These are phyloP conservation scores for Castanea crenata DNA, from an alignment of 306 rosid species.

Conservation along the genomic window DNA sequence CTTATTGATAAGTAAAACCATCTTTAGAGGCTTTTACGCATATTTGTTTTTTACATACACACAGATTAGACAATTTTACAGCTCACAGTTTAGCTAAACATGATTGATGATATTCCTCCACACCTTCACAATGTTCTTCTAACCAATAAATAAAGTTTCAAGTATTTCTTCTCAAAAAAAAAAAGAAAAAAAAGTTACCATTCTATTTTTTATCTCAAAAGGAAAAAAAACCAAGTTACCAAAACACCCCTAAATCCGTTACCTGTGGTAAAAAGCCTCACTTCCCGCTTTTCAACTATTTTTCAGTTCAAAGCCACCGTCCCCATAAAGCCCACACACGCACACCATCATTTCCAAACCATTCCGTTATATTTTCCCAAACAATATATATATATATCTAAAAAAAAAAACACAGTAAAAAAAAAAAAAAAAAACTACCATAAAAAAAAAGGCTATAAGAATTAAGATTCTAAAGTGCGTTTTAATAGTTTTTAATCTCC, in stretches of 20 bases:
- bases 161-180: too few species aligned
- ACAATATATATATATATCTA: not conserved
- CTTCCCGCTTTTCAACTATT: slow-evolving; percentile 9
- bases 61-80: accelerated
- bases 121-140: accelerated
- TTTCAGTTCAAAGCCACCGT: not conserved
- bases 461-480: not conserved
- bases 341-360: not conserved
- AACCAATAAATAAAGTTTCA: too few species aligned
- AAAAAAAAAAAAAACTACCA: not conserved
- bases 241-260: not conserved
- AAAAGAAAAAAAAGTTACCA: too few species aligned
- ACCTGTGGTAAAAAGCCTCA: not conserved
- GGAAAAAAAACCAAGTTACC: not conserved
- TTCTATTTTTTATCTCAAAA: too few species aligned
- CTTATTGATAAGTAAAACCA: too few species aligned
- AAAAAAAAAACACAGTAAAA: not conserved
- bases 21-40: too few species aligned
- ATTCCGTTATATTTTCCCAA: slow-evolving; percentile 2
- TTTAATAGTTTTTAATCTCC: slow-evolving; percentile 9
- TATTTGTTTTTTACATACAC: too few species aligned
- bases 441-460: not conserved
- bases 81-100: accelerated
- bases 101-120: accelerated
- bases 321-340: not conserved